phyloP scores from a whole-genome alignment of 139 green algal genomes.

The Chlamydomonas urium region DNA sequence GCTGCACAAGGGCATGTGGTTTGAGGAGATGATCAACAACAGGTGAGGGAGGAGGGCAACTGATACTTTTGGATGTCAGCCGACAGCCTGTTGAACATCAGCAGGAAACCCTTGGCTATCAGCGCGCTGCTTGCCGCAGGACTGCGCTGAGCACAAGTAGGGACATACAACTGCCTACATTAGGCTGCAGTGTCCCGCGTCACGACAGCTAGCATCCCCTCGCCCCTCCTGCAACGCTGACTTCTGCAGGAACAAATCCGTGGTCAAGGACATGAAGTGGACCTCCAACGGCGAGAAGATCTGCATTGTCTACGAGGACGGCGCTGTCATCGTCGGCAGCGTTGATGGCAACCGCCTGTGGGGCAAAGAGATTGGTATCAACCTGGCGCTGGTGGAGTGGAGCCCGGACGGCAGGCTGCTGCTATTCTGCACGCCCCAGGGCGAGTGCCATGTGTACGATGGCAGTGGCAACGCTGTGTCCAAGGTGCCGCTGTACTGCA shows the following conservation, averaged over 20 bases:
- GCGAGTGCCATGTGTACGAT: constrained; percentile 75
- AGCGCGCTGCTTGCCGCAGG: too few relatives aligned
- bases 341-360: constrained; percentile 80
- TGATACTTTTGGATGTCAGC: too few relatives aligned
- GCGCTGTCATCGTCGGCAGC: constrained; percentile 76
- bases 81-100: too few relatives aligned
- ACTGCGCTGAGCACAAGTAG: too few relatives aligned
- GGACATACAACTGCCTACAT: too few relatives aligned
- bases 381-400: constrained; percentile 69
- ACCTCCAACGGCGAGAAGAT: constrained; percentile 74
- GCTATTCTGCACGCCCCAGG: constrained; percentile 57
- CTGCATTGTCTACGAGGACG: constrained; percentile 82
- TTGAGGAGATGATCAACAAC: constrained; percentile 92
- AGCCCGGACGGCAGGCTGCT: constrained; percentile 61
- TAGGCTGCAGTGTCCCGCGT: too few relatives aligned
- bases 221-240: too few relatives aligned
- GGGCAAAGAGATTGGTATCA: constrained; percentile 60
- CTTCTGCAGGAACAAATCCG: constrained; percentile 77
- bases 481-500: constrained; percentile 66
- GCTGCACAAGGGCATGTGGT: constrained; percentile 77
- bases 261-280: constrained; percentile 79
- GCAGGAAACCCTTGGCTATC: too few relatives aligned
- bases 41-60: too few relatives aligned
- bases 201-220: too few relatives aligned
- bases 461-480: constrained; percentile 67